These are phyloP conservation scores for Drechslerella dactyloides DNA, from an alignment of 2,329 filamentous ascomycete species.

Conservation along the genomic window DNA sequence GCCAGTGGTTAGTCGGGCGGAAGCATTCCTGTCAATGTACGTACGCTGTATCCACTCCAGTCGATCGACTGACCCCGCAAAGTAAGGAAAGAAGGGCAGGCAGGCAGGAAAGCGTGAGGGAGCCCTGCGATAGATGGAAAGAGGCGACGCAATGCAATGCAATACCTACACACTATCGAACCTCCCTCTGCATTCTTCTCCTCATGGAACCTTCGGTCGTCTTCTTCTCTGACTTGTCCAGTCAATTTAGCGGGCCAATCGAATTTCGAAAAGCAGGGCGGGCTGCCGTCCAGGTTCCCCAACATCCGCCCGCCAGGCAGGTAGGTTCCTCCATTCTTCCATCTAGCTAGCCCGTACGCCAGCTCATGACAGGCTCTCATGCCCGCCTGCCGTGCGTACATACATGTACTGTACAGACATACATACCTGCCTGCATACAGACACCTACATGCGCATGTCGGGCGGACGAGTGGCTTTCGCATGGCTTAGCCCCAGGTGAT, in stretches of 20 bases:
- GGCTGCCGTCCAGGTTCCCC: slow-evolving; percentile 28
- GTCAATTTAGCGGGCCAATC: slow-evolving; percentile 50
- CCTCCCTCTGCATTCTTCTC: slow-evolving; percentile 6
- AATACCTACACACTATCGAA: background rate
- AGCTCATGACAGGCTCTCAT: too few species aligned
- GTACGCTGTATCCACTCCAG: slow-evolving; percentile 15
- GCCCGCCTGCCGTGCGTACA: too few species aligned
- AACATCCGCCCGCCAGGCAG: slow-evolving; percentile 32
- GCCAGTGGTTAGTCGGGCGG: background rate
- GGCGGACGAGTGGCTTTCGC: slow-evolving; percentile 43
- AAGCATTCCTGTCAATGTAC: slow-evolving; percentile 24
- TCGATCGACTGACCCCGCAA: slow-evolving; percentile 28
- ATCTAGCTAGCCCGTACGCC: background rate
- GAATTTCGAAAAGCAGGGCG: slow-evolving; percentile 51
- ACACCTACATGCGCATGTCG: slow-evolving; percentile 3
- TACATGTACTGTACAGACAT: too few species aligned
- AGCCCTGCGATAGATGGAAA: slow-evolving; percentile 2
- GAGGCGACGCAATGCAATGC: slow-evolving; percentile 8
- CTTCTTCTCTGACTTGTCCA: slow-evolving; percentile 51
- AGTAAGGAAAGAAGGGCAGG: slow-evolving; percentile 34
- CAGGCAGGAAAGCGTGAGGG: too few species aligned
- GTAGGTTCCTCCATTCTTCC: background rate
- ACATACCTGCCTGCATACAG: too few species aligned
- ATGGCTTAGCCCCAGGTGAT: background rate
- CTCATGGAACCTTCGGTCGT: slow-evolving; percentile 45